Evolutionary conservation across 2,329 filamentous ascomycete species (phyloP).

Genomic region (Penicillium frequentans): DNA sequence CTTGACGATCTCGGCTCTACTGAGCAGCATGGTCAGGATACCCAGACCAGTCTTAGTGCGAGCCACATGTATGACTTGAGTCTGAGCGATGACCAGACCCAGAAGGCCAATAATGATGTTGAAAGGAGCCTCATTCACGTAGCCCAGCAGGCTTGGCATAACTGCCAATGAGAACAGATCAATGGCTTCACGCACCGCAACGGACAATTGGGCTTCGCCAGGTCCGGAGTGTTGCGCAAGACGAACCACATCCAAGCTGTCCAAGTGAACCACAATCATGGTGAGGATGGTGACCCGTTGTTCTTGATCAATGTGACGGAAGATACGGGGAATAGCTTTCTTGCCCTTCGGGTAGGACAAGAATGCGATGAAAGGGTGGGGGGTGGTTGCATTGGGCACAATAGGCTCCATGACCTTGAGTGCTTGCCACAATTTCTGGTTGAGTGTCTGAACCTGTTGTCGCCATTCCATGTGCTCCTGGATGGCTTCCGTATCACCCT

Average conservation of each 20-base stretch:
- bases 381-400: slow-evolving; percentile 64
- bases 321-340: slow-evolving; percentile 90
- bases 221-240: slow-evolving; percentile 68
- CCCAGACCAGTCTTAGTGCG: slow-evolving; percentile 85
- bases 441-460: slow-evolving; percentile 68
- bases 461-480: slow-evolving; percentile 79
- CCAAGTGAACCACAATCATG: slow-evolving; percentile 91
- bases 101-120: slow-evolving; percentile 89
- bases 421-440: slow-evolving; percentile 77
- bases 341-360: slow-evolving; percentile 94
- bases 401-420: slow-evolving; percentile 94
- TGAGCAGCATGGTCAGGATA: slow-evolving; percentile 90
- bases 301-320: slow-evolving; percentile 87
- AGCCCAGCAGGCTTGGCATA: slow-evolving; percentile 85
- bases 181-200: slow-evolving; percentile 82
- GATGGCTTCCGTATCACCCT: slow-evolving; percentile 67
- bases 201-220: slow-evolving; percentile 71
- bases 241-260: slow-evolving; percentile 85
- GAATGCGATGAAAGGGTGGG: slow-evolving; percentile 94
- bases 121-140: slow-evolving; percentile 86
- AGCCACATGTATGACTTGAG: slow-evolving; percentile 80
- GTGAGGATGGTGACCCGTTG: slow-evolving; percentile 91
- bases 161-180: slow-evolving; percentile 86
- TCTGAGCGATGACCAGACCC: slow-evolving; percentile 76
- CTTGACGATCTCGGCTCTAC: slow-evolving; percentile 89